A percentile compares a stretch with the other conserved stretches of the same genome.
Conservation (phyloP, 179 eudicot species). For the Spinacia oleracea region DNA sequence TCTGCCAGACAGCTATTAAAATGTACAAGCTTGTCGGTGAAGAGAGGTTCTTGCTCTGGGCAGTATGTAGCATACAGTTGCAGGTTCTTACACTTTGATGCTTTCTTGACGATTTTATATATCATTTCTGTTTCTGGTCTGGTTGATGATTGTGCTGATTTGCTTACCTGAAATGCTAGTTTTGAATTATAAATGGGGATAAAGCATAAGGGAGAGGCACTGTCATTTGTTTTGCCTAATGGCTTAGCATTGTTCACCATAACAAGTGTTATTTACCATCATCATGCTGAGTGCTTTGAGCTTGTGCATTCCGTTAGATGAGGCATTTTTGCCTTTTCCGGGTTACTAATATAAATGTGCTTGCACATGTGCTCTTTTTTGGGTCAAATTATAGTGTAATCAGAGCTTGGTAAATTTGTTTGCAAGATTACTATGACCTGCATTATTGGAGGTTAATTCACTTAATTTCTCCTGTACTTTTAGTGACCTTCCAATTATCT, state of each 20-base stretch:
- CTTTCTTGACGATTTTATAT: neutral
- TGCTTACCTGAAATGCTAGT: neutral
- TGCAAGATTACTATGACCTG: neutral
- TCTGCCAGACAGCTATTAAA: slow-evolving; percentile 88
- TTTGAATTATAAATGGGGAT: neutral
- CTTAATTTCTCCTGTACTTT: neutral
- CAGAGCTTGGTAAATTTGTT: neutral
- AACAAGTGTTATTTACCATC: neutral
- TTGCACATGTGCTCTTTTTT: no score
- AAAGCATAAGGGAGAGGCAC: neutral
- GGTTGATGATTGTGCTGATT: neutral
- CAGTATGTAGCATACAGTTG: slow-evolving; percentile 88
- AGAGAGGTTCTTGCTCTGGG: slow-evolving; percentile 98
- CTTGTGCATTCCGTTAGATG: neutral
- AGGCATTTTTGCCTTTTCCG: neutral
- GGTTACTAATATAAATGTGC: no score
- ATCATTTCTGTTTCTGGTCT: neutral
- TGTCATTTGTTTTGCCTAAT: neutral
- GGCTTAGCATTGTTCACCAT: neutral
- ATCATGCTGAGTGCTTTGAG: neutral
- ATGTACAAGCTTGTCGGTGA: slow-evolving; percentile 93
- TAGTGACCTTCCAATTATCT: neutral
- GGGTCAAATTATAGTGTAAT: no score
- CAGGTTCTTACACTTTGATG: slow-evolving; percentile 54
- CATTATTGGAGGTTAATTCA: neutral